Evolutionary conservation across 2,329 filamentous ascomycete genomes (phyloP).

Genomic region (Talaromyces sp.): DNA sequence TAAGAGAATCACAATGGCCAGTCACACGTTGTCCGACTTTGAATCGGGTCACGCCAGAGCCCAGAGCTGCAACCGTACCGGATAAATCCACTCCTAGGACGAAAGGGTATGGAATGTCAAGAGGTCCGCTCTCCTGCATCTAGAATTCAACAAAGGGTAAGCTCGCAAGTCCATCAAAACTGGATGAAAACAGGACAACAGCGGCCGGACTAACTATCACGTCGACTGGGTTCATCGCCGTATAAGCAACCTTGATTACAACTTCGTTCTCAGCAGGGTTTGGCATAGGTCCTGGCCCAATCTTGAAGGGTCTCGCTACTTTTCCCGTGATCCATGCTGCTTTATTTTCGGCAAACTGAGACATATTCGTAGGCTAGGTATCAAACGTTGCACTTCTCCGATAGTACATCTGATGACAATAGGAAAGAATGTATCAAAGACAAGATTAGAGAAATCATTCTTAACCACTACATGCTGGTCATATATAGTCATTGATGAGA

Average conservation of each 20-base stretch:
- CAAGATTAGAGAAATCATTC: too few relatives aligned
- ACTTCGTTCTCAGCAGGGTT: constrained; percentile 16
- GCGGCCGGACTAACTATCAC: neutral
- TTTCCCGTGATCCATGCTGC: constrained; percentile 17
- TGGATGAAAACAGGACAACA: neutral
- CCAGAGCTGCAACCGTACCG: constrained; percentile 46
- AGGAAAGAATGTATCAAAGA: too few relatives aligned
- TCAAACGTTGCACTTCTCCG: too few relatives aligned
- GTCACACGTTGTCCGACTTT: constrained; percentile 44
- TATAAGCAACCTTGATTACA: constrained; percentile 18
- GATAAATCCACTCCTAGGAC: constrained; percentile 43
- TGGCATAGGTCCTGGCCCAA: constrained; percentile 12
- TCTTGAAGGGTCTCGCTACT: constrained; percentile 10
- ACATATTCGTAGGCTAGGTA: neutral
- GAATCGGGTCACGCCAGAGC: constrained; percentile 42
- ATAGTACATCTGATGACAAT: too few relatives aligned
- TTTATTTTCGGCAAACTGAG: constrained; percentile 9
- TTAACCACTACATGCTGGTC: too few relatives aligned
- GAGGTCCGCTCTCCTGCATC: neutral
- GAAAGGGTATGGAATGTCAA: constrained; percentile 29
- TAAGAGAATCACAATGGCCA: constrained; percentile 21
- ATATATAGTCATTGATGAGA: neutral
- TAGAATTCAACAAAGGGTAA: neutral
- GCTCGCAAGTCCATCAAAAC: neutral
- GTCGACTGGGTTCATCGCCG: constrained; percentile 20